Conservation (phyloP, 2,329 filamentous ascomycete genomes). For the Ophiognomonia clavigignenti-juglandacearum region DNA sequence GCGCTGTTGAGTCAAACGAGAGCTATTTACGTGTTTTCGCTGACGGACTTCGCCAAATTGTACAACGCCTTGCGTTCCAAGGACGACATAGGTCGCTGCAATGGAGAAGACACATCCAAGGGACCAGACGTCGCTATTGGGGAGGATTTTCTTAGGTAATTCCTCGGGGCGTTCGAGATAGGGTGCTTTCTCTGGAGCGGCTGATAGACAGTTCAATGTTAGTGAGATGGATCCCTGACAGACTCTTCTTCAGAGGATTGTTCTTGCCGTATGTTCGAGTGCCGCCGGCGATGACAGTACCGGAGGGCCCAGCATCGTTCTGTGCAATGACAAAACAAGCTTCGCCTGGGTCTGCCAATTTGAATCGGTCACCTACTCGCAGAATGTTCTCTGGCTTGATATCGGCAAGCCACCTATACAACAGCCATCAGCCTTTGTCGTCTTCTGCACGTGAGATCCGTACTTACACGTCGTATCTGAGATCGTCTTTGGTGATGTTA, state of each 20-base stretch:
- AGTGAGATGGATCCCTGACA: background rate
- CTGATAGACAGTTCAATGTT: background rate
- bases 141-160: background rate
- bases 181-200: background rate
- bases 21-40: background rate
- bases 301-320: background rate
- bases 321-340: background rate
- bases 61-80: background rate
- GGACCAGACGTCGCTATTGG: background rate
- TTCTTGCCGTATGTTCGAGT: background rate
- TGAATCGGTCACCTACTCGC: background rate
- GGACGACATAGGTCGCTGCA: background rate
- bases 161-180: background rate
- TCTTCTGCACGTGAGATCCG: too few species aligned
- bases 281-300: background rate
- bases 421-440: too few species aligned
- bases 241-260: too few species aligned
- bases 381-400: slow-evolving; percentile 1
- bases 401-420: background rate
- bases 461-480: background rate
- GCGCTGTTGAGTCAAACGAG: background rate
- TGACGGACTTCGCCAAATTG: background rate
- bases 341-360: background rate
- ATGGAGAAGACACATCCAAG: background rate
- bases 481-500: background rate